Conservation (phyloP, 2,329 filamentous ascomycete species). For the Beauveria sp. region DNA sequence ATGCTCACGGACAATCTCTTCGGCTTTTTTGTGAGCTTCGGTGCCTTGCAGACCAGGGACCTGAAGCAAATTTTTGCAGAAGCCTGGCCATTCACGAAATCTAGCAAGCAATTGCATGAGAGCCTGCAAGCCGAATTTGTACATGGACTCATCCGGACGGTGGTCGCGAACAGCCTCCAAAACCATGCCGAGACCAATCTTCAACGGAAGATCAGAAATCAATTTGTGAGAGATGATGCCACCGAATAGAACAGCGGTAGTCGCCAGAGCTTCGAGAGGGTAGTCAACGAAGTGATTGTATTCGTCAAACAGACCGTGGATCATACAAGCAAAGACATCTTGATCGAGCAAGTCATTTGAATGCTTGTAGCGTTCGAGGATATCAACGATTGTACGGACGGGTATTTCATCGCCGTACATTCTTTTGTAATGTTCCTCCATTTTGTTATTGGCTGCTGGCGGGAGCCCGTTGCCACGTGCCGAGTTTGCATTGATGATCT, state of each 20-base stretch:
- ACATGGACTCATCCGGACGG: constrained; percentile 79
- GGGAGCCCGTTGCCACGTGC: constrained; percentile 75
- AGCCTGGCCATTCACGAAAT: constrained; percentile 89
- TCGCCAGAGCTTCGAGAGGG: constrained; percentile 89
- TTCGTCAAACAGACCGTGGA: constrained; percentile 94
- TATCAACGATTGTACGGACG: constrained; percentile 75
- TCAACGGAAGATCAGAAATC: constrained; percentile 80
- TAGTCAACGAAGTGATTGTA: constrained; percentile 94
- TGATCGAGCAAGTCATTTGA: constrained; percentile 80
- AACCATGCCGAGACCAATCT: constrained; percentile 95
- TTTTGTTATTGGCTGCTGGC: constrained; percentile 71
- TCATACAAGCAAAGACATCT: constrained; percentile 97
- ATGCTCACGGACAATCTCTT: constrained; percentile 67
- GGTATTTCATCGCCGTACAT: constrained; percentile 94
- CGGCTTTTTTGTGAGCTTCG: constrained; percentile 73
- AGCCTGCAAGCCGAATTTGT: constrained; percentile 94
- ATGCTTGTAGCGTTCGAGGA: constrained; percentile 79
- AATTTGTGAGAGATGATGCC: constrained; percentile 93
- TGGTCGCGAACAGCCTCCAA: constrained; percentile 91
- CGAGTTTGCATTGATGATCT: constrained; percentile 81
- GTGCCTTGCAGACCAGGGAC: constrained; percentile 78
- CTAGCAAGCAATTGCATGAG: constrained; percentile 79
- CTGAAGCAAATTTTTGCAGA: constrained; percentile 77
- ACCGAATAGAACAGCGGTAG: constrained; percentile 91
- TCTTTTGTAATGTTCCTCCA: constrained; percentile 96